Conservation (phyloP, 441 rosid genomes). For the Dalechampia spathulata region DNA sequence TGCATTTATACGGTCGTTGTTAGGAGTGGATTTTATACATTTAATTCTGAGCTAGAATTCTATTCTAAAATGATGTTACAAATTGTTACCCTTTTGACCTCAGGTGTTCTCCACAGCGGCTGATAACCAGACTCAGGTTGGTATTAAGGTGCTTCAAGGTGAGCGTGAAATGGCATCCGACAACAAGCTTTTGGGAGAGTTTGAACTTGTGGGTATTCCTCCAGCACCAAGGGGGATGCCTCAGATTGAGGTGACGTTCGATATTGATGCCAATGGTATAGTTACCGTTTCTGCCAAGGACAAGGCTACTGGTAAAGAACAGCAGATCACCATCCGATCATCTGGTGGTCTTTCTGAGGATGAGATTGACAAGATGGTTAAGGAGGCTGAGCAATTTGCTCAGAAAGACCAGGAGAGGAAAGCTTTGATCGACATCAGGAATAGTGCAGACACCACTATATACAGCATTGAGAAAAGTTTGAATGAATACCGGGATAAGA, state of each 20-base stretch:
- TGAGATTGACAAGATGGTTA: constrained; percentile 91
- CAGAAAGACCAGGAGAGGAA: constrained; percentile 84
- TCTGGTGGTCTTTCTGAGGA: constrained; percentile 91
- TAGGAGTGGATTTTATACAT: neutral
- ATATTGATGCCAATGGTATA: constrained; percentile 92
- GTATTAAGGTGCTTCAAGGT: constrained; percentile 94
- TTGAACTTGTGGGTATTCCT: constrained; percentile 91
- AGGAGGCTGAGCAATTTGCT: constrained; percentile 76
- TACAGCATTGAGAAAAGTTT: constrained; percentile 92
- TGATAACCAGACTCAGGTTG: constrained; percentile 96
- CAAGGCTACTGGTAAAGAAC: constrained; percentile 80
- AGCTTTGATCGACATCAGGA: constrained; percentile 60
- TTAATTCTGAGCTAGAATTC: too few relatives aligned
- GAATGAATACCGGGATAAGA: constrained; percentile 75
- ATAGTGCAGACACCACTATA: constrained; percentile 75
- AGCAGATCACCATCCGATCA: constrained; percentile 91
- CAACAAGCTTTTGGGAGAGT: constrained; percentile 84
- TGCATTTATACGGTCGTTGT: too few relatives aligned
- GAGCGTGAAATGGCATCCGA: constrained; percentile 94
- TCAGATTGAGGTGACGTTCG: too few relatives aligned
- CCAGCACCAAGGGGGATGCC: too few relatives aligned
- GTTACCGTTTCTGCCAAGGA: constrained; percentile 97
- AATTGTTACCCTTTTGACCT: neutral
- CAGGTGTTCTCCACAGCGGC: constrained; percentile 97
- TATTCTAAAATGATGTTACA: too few relatives aligned